Evolutionary conservation across 1,284 basidiomycete species (phyloP), one percentile per base, ranked within the genome.

Genomic region (Psilocybe mexicana): DNA sequence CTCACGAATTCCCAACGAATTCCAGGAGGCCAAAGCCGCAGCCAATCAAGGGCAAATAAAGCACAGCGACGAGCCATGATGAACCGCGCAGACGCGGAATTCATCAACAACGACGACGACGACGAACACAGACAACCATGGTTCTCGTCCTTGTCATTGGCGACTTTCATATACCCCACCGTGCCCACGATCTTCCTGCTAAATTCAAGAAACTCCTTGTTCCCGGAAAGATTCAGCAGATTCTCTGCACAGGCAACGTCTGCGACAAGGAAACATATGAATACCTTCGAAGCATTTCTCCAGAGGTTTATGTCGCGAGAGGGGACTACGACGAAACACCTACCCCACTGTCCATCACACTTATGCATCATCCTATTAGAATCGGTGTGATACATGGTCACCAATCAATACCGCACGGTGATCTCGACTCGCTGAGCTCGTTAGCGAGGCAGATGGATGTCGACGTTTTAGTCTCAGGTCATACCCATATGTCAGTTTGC

Each of bases 171-270:
- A 96, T 97, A 69, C 95, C 95, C 1, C 89, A 93, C 70, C 79
- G 91, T 50, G 81, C 84, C 1, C 93, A 96, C 70, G 96, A 98
- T 71, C 82, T 99, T 3, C 96, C 96, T 0, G 80, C 86, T 23
- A 98, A 98, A 77, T 99, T 99, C 79, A 96, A 96, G 77, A 98
- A 98, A 72, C 88, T 99, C 0, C 82, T 99, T 0, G 94, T 96
- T 2, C 88, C 96, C 8, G 96, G 97, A 38, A 99, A 99, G 77
- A 99, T 99, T 43, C 93, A 96, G 63, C 96, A 99, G 75, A 97
- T 99, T 62, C 83, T 99, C 35, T 97, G 95, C 72, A 99, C 96
- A 0, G 97, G 96, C 49, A 99, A 99, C 71, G 90, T 98, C 11
- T 97, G 94, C 72, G 97, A 99, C 77, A 89, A 91, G 67, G 96